A percentile compares a stretch with the other conserved stretches of the same genome.
phyloP scores from a whole-genome alignment of 768 basidiomycete species.

The Tylopilus felleus region DNA sequence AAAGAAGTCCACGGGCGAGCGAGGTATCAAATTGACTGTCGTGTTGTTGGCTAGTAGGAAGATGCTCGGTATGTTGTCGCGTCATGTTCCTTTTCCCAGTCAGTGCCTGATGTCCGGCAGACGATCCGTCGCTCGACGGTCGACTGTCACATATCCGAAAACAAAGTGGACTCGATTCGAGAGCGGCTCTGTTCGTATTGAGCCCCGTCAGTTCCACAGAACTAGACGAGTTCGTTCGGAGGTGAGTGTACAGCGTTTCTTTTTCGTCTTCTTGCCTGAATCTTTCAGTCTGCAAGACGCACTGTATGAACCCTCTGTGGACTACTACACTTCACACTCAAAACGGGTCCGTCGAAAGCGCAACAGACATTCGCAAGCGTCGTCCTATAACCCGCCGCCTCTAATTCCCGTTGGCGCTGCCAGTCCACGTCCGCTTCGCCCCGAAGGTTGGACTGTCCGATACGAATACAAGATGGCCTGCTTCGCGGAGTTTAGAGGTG shows the following conservation, averaged over 20 bases:
- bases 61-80: slow-evolving; percentile 65
- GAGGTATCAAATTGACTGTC: slow-evolving; percentile 91
- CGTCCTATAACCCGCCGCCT: slow-evolving; percentile 47
- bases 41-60: slow-evolving; percentile 87
- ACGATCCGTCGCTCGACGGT: slow-evolving; percentile 79
- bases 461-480: slow-evolving; percentile 98
- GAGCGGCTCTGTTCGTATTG: slow-evolving; percentile 92
- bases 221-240: slow-evolving; percentile 83
- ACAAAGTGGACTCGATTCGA: slow-evolving; percentile 85
- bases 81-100: neutral
- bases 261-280: neutral
- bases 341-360: slow-evolving; percentile 91
- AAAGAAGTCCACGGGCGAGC: slow-evolving; percentile 77
- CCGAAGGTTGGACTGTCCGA: slow-evolving; percentile 92
- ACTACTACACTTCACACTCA: slow-evolving; percentile 91
- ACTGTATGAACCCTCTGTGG: slow-evolving; percentile 81
- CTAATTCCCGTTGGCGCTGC: slow-evolving; percentile 40
- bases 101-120: slow-evolving; percentile 36
- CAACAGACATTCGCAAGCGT: slow-evolving; percentile 68
- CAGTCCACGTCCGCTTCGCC: slow-evolving; percentile 57
- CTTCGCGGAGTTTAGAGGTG: slow-evolving; percentile 93
- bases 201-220: slow-evolving; percentile 88
- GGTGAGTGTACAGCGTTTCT: slow-evolving; percentile 40
- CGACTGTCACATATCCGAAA: slow-evolving; percentile 85
- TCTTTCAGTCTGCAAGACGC: slow-evolving; percentile 75